A percentile compares a stretch with the other conserved stretches of the same genome.
Evolutionary conservation across 2,329 filamentous ascomycete species (phyloP).

Genomic region (Lasiodiplodia sp.): DNA sequence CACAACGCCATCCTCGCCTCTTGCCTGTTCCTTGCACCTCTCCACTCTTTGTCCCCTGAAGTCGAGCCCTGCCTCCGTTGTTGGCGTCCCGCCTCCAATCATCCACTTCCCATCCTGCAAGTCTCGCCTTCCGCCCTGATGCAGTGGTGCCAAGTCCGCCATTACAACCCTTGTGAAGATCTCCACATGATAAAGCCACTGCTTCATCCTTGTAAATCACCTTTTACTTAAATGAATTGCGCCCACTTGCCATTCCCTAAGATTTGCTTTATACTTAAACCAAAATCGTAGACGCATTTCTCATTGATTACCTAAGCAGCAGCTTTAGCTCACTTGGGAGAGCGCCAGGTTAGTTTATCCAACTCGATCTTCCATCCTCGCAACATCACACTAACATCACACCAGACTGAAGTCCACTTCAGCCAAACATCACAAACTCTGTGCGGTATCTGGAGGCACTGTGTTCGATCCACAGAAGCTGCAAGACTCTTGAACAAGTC

Average conservation of each 20-base stretch:
- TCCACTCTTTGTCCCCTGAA: background rate
- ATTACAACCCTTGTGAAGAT: background rate
- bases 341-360: constrained; percentile 1
- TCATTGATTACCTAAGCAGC: background rate
- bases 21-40: background rate
- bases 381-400: background rate
- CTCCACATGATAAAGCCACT: background rate
- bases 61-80: background rate
- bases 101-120: background rate
- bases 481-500: constrained; percentile 29
- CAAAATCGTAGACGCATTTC: fast-evolving
- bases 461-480: constrained; percentile 48
- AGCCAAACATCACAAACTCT: constrained; percentile 33
- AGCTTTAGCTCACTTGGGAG: constrained; percentile 23
- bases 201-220: background rate
- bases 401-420: constrained; percentile 47
- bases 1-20: background rate
- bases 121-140: background rate
- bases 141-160: background rate
- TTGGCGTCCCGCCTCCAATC: background rate
- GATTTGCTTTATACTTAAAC: background rate
- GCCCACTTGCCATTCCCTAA: background rate
- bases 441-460: constrained; percentile 48
- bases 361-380: background rate
- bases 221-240: background rate